Base-by-base conservation (phyloP, 2,329 filamentous ascomycete species). In the Chrysoporthe puriensis region DNA sequence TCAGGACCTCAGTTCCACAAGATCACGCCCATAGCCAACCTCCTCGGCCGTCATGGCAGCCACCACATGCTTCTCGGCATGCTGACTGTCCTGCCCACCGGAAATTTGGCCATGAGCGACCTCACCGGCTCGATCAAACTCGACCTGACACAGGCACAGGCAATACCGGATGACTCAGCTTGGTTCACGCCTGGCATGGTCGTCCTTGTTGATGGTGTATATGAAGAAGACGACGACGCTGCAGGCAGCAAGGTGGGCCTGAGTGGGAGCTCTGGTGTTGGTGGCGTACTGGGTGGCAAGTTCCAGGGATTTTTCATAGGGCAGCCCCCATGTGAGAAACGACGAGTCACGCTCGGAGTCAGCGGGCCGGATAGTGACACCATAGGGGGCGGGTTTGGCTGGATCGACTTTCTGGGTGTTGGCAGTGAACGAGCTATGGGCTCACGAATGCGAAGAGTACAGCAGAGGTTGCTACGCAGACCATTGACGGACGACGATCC, bases 101-200 rank as follows among this genome's bases (percentile, higher is more conserved):
- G 96, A 5, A 88, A 88, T 43, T 83, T 98, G 3, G 91, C 93
- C 2, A 86, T 99, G 32, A 93, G 91, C 72, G 96, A 99, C 75
- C 80, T 96, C 42, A 95, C 93, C 0, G 96, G 95, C 21, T 95
- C 92, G 63, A 97, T 99, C 73, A 85, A 88, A 2, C 83, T 99
- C 1, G 94, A 98, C 72, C 80, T 98, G 13, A 86, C 89, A 26
- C 91, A 95, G 74, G 93, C 95, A 0, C 88, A 90, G 32, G 88
- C 91, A 16, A 90, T 97, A 66, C 94, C 94, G 0, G 90, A 93
- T 69, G 90, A 95, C 75, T 93, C 92, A 34, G 91, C 92, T 4
- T 99, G 94, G 91, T 97, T 97, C 75, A 89, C 91, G 5, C 94
- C 96, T 0, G 96, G 96, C 3, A 98, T 98, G 94, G 92, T 99